Evolutionary conservation across 1,139 yeast genomes (phyloP), one percentile per base, ranked within the genome.

Genomic region (Suhomyces choctaworum): DNA sequence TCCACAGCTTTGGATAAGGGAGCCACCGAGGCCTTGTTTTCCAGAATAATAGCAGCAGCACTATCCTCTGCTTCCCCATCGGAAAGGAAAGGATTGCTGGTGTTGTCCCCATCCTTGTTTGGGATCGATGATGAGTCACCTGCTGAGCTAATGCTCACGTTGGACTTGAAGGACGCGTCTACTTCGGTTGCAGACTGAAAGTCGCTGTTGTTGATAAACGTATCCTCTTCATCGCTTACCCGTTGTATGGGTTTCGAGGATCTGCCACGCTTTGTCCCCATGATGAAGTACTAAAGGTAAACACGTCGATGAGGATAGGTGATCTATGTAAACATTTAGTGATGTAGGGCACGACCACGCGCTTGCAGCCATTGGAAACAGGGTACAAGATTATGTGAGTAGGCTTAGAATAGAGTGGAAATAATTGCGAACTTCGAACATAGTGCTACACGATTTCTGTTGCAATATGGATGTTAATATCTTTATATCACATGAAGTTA

Each of bases 201-300:
- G 41, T 70, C 76, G 42, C 74, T 68, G 41, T 70, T 70, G 44
- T 70, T 70, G 25, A 70, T 52, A 37, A 70, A 70, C 0, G 71
- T 57, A 4, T 27, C 44, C 13, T 31, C 47, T 24, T 39, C 56
- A 24, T 40, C 46, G 7, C 48, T 41, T 17, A 42, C 31, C 2
- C 36, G 37, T 15, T 31, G 33, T 9, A 31, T 34, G 7, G 36
- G 37, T 23, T 33, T 41, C 16, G 36, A 30, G 8, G 39, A 25
- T 16, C 50, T 39, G 31, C 42, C 44, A 33, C 51, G 36, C 29
- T 47, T 47, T 23, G 38, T 25, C 15, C 41, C 46, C 51, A 47
- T 47, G 29, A 9, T 29, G 27, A 7, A 8, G 13, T 16, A 19
- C 28, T 20, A 7, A 13, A 20, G 27, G 21, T 27, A 24, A 28